Percentiles rank a stretch among this genome's conserved stretches.
Conservation (phyloP, 768 basidiomycete genomes). For the Hortiboletus flavorubellus region DNA sequence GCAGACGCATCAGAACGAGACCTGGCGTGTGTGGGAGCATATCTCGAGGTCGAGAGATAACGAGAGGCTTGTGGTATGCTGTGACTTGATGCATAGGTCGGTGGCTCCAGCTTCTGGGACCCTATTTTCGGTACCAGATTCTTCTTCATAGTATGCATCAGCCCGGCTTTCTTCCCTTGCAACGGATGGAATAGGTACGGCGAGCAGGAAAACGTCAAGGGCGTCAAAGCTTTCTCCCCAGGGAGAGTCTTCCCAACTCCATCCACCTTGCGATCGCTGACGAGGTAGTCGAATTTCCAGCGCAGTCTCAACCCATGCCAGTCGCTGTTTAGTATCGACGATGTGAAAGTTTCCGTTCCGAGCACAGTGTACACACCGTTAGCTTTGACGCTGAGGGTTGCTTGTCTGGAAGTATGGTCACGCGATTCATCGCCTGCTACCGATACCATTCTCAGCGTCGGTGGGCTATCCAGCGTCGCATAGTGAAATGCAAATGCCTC, state of each 20-base stretch:
- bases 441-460: conserved; percentile 67
- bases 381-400: conserved; percentile 59
- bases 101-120: conserved; percentile 57
- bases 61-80: conserved; percentile 1
- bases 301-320: too few species aligned
- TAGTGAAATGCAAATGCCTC: conserved; percentile 71
- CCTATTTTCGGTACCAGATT: conserved; percentile 60
- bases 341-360: conserved; percentile 51
- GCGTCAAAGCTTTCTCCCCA: conserved; percentile 72
- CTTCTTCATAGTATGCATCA: conserved; percentile 48
- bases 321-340: conserved; percentile 13
- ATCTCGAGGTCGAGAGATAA: conserved; percentile 1
- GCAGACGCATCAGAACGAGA: conserved; percentile 23
- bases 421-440: conserved; percentile 62
- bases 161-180: conserved; percentile 61
- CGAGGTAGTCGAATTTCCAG: too few species aligned
- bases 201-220: conserved; percentile 72
- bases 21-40: conserved; percentile 13
- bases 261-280: conserved; percentile 44
- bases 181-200: conserved; percentile 55
- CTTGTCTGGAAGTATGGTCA: conserved; percentile 78
- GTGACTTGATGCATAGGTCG: conserved; percentile 19
- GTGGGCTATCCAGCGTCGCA: conserved; percentile 60
- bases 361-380: conserved; percentile 76
- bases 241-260: conserved; percentile 42